These are phyloP conservation scores for Rubia occidens DNA, from an alignment of 305 asterid species.

Conservation along the genomic window DNA sequence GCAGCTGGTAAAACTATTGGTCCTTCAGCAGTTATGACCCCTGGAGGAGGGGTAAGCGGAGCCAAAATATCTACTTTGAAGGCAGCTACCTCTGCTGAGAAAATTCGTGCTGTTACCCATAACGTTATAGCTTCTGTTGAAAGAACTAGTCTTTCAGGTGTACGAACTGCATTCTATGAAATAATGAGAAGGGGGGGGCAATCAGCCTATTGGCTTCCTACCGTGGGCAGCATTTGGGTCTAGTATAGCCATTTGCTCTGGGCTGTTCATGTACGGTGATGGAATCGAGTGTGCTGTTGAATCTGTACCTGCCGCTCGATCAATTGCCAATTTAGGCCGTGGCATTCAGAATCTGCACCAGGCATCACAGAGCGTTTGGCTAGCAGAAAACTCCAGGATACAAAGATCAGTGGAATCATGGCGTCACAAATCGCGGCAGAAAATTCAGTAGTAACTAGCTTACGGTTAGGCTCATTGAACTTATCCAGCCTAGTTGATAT, in stretches of 20 bases:
- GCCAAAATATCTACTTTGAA: conserved; percentile 46
- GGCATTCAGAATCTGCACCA: conserved; percentile 64
- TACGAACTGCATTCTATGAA: conserved; percentile 76
- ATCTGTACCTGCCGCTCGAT: conserved; percentile 69
- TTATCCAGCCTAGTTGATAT: neutral
- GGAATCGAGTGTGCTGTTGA: conserved; percentile 91
- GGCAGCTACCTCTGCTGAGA: conserved; percentile 66
- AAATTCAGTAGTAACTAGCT: conserved; percentile 20
- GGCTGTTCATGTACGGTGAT: conserved; percentile 69
- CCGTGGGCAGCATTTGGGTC: conserved; percentile 87
- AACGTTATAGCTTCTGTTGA: conserved; percentile 74
- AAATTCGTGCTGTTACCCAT: conserved; percentile 62
- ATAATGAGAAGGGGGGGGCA: conserved; percentile 57
- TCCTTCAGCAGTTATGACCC: conserved; percentile 43
- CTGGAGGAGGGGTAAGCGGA: conserved; percentile 45
- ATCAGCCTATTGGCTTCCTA: conserved; percentile 41
- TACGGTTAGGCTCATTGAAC: neutral
- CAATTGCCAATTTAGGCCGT: conserved; percentile 88
- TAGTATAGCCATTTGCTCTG: conserved; percentile 65
- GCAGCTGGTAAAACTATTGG: conserved; percentile 46
- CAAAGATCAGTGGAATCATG: conserved; percentile 60
- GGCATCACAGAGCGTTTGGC: conserved; percentile 49
- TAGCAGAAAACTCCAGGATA: conserved; percentile 53
- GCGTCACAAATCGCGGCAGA: conserved; percentile 50
- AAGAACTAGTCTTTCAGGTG: conserved; percentile 78